Evolutionary conservation across 2,329 filamentous ascomycete genomes (phyloP).

Genomic region (Aspergillus brunneoviolaceus): DNA sequence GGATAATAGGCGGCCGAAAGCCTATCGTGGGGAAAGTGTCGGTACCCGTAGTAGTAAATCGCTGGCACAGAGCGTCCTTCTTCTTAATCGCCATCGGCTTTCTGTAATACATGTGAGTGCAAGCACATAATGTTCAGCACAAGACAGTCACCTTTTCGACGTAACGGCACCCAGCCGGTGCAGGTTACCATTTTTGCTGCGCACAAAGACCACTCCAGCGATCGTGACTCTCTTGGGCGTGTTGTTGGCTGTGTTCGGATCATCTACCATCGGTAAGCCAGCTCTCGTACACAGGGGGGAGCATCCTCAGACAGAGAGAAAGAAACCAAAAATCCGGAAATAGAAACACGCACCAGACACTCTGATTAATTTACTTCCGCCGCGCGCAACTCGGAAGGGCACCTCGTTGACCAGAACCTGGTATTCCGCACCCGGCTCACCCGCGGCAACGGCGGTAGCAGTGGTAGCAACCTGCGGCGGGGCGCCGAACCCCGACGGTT

Average conservation of each 20-base stretch:
- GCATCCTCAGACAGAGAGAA: background rate
- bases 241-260: constrained; percentile 59
- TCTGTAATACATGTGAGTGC: constrained; percentile 25
- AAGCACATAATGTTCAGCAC: constrained; percentile 13
- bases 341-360: constrained; percentile 61
- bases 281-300: constrained; percentile 20
- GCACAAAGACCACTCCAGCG: constrained; percentile 76
- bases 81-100: constrained; percentile 60
- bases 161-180: constrained; percentile 74
- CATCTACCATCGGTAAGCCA: constrained; percentile 53
- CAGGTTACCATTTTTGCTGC: constrained; percentile 85
- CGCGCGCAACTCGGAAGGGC: constrained; percentile 69
- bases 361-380: constrained; percentile 80
- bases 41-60: constrained; percentile 57
- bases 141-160: constrained; percentile 67
- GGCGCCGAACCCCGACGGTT: constrained; percentile 17
- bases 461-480: constrained; percentile 19
- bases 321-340: background rate
- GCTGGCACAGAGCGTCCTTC: constrained; percentile 71
- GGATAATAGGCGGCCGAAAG: constrained; percentile 14
- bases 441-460: constrained; percentile 17
- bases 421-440: constrained; percentile 47
- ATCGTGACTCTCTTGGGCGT: constrained; percentile 74
- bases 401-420: constrained; percentile 71
- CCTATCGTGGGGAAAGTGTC: constrained; percentile 33